These are phyloP conservation scores for Aristolochia fimbriata DNA, from an alignment of 164 flowering plant genomes.

Conservation along the genomic window DNA sequence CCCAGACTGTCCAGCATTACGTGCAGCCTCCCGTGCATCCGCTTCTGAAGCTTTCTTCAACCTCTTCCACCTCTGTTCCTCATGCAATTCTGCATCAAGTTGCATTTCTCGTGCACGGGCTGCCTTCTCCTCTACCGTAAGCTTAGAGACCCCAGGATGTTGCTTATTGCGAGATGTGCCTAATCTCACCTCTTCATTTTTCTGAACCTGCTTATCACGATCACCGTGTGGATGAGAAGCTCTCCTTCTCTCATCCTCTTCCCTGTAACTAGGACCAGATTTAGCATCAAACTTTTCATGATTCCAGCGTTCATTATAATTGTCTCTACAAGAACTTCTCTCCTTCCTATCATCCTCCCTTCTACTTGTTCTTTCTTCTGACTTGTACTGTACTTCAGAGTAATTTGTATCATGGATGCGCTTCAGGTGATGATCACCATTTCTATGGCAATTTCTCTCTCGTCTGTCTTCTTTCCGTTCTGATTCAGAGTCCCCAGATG, in stretches of 20 bases:
- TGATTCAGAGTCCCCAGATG: background rate
- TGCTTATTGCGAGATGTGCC: slow-evolving; percentile 19
- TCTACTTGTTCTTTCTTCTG: too few relatives aligned
- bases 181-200: too few relatives aligned
- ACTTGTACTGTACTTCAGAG: too few relatives aligned
- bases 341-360: too few relatives aligned
- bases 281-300: too few relatives aligned
- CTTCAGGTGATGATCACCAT: background rate
- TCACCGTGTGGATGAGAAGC: too few relatives aligned
- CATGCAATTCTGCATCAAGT: slow-evolving; percentile 77
- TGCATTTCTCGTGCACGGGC: slow-evolving; percentile 84
- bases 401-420: too few relatives aligned
- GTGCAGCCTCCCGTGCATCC: slow-evolving; percentile 53
- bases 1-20: slow-evolving; percentile 18
- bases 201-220: too few relatives aligned
- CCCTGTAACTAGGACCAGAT: too few relatives aligned
- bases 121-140: slow-evolving; percentile 84
- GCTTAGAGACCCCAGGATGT: slow-evolving; percentile 36
- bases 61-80: slow-evolving; percentile 85
- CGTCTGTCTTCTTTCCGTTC: slow-evolving; percentile 5
- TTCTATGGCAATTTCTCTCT: slow-evolving; percentile 8
- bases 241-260: too few relatives aligned
- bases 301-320: too few relatives aligned
- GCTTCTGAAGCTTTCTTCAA: slow-evolving; percentile 75
- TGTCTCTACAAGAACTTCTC: too few relatives aligned